Conservation (phyloP, 805 yeast species). For the Monosporozyma siamensis region DNA sequence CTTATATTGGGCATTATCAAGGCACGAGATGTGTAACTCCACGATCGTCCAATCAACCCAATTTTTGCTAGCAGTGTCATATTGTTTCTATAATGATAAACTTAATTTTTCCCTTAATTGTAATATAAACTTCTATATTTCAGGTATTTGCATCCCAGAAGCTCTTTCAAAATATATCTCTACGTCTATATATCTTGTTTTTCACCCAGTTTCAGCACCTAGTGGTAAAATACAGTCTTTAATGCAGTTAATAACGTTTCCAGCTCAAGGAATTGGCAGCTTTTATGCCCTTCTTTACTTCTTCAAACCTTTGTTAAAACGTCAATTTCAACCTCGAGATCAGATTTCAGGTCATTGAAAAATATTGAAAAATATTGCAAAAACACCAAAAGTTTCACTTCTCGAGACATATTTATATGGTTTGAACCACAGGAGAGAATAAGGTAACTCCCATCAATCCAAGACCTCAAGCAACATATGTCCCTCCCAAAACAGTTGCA, state of each 20-base stretch:
- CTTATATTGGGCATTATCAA: background rate
- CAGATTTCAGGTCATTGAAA: background rate
- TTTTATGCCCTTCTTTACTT: background rate
- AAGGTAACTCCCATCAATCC: background rate
- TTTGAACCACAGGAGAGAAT: background rate
- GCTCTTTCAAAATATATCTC: too few species aligned
- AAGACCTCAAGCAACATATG: constrained; percentile 33
- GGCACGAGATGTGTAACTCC: background rate
- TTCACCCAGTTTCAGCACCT: too few species aligned
- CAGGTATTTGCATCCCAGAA: background rate
- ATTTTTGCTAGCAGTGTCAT: background rate
- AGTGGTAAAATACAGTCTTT: too few species aligned
- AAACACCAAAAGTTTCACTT: background rate
- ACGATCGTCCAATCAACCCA: background rate
- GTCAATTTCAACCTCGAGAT: too few species aligned
- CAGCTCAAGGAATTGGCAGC: too few species aligned
- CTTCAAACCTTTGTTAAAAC: background rate
- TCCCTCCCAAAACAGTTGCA: constrained; percentile 49
- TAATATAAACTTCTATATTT: background rate
- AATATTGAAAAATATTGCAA: background rate
- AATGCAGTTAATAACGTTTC: too few species aligned
- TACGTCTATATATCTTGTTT: too few species aligned
- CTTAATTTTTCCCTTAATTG: background rate
- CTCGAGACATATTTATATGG: background rate
- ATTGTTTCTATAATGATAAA: background rate